Evolutionary conservation across 192 early-diverging fungal species (phyloP).

Genomic region (Coemansia asiatica): DNA sequence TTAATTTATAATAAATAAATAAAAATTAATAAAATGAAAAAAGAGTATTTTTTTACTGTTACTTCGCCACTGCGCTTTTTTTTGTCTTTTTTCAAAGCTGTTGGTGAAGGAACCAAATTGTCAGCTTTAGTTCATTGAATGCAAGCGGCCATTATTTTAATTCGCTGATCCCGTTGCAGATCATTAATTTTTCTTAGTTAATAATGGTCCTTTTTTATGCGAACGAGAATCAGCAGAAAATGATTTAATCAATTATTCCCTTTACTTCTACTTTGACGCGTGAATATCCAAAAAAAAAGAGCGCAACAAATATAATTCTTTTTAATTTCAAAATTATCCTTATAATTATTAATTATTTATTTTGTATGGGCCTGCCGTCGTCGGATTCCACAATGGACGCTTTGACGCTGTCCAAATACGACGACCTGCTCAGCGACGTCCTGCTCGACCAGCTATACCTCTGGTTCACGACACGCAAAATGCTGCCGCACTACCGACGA

Average conservation of each 20-base stretch:
- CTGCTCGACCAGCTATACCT: slow-evolving; percentile 47
- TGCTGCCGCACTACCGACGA: slow-evolving; percentile 39
- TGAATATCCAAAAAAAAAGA: too few species aligned
- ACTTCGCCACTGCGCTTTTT: background rate
- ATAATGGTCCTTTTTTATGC: too few species aligned
- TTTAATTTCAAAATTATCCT: background rate
- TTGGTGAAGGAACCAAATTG: background rate
- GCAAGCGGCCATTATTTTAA: too few species aligned
- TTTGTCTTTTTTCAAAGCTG: background rate
- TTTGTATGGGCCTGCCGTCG: slow-evolving; percentile 16
- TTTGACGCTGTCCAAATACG: slow-evolving; percentile 50
- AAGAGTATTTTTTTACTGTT: slow-evolving; percentile 1
- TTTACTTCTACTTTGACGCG: too few species aligned
- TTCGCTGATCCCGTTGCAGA: background rate
- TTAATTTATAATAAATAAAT: slow-evolving; percentile 1
- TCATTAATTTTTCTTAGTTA: too few species aligned
- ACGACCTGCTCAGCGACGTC: slow-evolving; percentile 55
- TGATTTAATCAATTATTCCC: too few species aligned
- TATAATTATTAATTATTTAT: too few species aligned
- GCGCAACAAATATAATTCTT: too few species aligned
- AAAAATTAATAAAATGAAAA: background rate
- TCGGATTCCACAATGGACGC: slow-evolving; percentile 44
- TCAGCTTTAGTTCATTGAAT: too few species aligned
- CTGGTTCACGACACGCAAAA: slow-evolving; percentile 53
- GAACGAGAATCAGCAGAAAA: too few species aligned